These are phyloP conservation scores for Punica granatum DNA, from an alignment of 345 rosid species.

Conservation along the genomic window DNA sequence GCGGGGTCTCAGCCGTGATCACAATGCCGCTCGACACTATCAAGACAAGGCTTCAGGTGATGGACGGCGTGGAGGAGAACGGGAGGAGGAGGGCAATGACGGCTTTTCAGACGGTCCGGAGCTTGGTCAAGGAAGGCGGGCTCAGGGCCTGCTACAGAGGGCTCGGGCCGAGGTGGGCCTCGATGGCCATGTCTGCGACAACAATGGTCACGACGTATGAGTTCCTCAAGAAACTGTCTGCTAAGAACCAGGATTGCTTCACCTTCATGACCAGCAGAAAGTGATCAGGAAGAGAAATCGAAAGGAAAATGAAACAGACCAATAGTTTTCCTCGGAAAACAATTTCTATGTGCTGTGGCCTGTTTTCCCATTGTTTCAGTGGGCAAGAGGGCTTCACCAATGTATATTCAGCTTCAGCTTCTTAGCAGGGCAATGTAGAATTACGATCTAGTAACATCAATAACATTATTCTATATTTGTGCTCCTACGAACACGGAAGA, in stretches of 20 bases:
- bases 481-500: too few species aligned
- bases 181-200: constrained; percentile 82
- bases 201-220: constrained; percentile 91
- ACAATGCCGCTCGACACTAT: constrained; percentile 87
- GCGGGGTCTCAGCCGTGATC: constrained; percentile 67
- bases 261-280: constrained; percentile 1
- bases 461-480: neutral
- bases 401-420: neutral
- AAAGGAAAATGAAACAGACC: constrained; percentile 1
- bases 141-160: constrained; percentile 75
- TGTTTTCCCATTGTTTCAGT: neutral
- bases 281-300: too few species aligned
- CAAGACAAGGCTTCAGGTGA: constrained; percentile 77
- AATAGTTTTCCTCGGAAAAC: neutral
- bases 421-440: neutral
- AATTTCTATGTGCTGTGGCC: neutral
- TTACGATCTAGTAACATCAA: neutral
- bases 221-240: constrained; percentile 62
- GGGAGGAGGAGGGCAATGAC: constrained; percentile 59
- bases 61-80: constrained; percentile 53
- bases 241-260: constrained; percentile 35
- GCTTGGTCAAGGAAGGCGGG: constrained; percentile 71
- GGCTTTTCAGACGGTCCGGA: constrained; percentile 43
- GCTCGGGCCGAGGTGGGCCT: constrained; percentile 91
- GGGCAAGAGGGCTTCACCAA: neutral